Percentiles rank a stretch among this genome's conserved stretches.
Conservation (phyloP, 1,284 basidiomycete species). For the Caloboletus inedulis region DNA sequence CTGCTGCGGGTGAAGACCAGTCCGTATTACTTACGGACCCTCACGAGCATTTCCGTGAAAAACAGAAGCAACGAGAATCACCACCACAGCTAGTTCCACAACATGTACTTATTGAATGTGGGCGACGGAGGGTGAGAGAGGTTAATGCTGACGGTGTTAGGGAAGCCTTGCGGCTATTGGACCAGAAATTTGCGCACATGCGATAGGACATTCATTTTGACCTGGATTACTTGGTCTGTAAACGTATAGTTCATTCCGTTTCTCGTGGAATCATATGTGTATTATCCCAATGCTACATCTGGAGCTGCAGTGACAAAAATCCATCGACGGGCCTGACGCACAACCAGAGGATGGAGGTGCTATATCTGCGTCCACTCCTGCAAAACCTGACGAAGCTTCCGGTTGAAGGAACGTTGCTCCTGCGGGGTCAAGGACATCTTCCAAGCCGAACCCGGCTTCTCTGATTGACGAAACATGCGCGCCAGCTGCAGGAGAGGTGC, state of each 20-base stretch:
- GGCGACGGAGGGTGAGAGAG: constrained; percentile 60
- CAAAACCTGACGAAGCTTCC: constrained; percentile 26
- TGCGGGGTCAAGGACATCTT: constrained; percentile 25
- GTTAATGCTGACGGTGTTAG: constrained; percentile 76
- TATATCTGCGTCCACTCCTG: constrained; percentile 22
- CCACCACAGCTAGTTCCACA: constrained; percentile 57
- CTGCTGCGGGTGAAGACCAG: constrained; percentile 24
- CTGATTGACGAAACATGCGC: constrained; percentile 37
- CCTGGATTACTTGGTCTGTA: constrained; percentile 3
- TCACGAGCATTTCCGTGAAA: constrained; percentile 49
- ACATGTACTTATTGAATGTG: constrained; percentile 58
- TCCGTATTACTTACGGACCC: constrained; percentile 50
- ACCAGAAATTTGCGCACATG: constrained; percentile 57
- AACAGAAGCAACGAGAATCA: constrained; percentile 41
- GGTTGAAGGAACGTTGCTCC: constrained; percentile 32
- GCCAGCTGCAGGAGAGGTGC: constrained; percentile 46
- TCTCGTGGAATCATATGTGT: not conserved
- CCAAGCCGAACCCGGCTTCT: constrained; percentile 2
- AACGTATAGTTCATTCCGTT: not conserved
- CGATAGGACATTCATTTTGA: constrained; percentile 16
- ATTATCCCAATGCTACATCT: constrained; percentile 4
- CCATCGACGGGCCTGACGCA: not conserved
- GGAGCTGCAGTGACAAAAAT: not conserved
- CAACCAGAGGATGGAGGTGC: not conserved
- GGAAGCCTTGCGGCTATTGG: constrained; percentile 75